A percentile compares a stretch with the other conserved stretches of the same genome.
phyloP scores from a whole-genome alignment of 129 eudicot species.

The Helianthus tuberosus region DNA sequence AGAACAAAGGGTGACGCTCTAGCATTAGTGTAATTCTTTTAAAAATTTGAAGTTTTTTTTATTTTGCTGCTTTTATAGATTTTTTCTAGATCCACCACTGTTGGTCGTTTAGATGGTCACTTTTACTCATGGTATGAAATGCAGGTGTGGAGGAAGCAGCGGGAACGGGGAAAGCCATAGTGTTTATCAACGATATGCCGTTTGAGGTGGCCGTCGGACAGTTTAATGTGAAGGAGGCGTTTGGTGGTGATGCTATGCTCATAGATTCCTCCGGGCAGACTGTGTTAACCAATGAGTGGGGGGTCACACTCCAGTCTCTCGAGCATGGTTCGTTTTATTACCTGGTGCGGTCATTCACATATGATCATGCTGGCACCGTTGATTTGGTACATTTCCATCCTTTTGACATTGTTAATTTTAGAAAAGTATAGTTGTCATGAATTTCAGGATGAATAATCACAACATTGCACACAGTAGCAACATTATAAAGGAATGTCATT shows the following conservation, averaged over 20 bases:
- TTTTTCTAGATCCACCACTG: no score
- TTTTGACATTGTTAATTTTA: neutral
- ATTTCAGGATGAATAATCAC: neutral
- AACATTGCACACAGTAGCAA: neutral
- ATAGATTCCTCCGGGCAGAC: slow-evolving; percentile 68
- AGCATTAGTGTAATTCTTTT: no score
- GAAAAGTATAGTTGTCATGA: neutral
- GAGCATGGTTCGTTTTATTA: slow-evolving; percentile 77
- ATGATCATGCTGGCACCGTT: slow-evolving; percentile 39
- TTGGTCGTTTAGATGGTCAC: no score
- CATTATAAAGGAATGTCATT: neutral
- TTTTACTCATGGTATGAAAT: no score
- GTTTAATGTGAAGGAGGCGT: slow-evolving; percentile 67
- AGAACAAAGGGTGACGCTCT: no score
- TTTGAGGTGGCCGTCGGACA: slow-evolving; percentile 71
- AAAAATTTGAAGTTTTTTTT: no score
- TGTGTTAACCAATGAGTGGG: slow-evolving; percentile 81
- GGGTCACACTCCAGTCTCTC: slow-evolving; percentile 75
- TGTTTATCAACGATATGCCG: slow-evolving; percentile 78
- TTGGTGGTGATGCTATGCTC: slow-evolving; percentile 73
- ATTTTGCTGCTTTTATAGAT: no score
- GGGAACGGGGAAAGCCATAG: slow-evolving; percentile 55
- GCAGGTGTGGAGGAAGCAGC: slow-evolving; percentile 44
- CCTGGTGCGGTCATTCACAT: slow-evolving; percentile 48
- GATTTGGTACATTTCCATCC: slow-evolving; percentile 44